Conservation (phyloP, 169 alveolate genomes). For the Cystoisospora suis region DNA sequence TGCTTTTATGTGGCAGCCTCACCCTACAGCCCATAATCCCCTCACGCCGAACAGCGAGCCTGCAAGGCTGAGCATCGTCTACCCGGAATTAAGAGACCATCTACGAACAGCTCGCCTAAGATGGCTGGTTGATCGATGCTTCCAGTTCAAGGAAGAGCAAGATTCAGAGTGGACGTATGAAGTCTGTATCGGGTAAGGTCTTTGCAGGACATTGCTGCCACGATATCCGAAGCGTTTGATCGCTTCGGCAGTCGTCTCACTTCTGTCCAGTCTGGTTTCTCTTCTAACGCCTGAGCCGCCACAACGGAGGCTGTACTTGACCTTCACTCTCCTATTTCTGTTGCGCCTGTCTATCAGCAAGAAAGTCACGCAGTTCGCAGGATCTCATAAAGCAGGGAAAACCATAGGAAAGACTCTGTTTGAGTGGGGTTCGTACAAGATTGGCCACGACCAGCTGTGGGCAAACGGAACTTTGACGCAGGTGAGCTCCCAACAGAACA, state of each 20-base stretch:
- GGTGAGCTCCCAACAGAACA: too few species aligned
- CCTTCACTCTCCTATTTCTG: not conserved
- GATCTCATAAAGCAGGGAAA: conserved; percentile 43
- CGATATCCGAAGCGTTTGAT: too few species aligned
- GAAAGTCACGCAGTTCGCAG: conserved; percentile 43
- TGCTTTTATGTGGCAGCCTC: not conserved
- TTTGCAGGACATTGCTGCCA: too few species aligned
- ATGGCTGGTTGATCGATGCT: conserved; percentile 59
- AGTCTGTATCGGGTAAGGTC: conserved; percentile 50
- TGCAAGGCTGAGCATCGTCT: not conserved
- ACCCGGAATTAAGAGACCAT: conserved; percentile 58
- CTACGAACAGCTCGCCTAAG: conserved; percentile 49
- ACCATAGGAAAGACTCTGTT: conserved; percentile 49
- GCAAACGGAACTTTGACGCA: conserved; percentile 64
- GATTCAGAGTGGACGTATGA: conserved; percentile 58
- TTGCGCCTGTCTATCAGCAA: not conserved
- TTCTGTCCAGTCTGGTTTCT: not conserved
- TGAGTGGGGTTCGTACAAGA: conserved; percentile 55
- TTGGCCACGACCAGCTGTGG: conserved; percentile 55
- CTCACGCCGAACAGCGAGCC: not conserved
- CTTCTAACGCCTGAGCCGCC: not conserved
- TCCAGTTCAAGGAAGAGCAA: conserved; percentile 43
- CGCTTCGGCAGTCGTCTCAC: not conserved
- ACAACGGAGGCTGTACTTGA: not conserved
- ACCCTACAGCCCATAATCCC: not conserved